Percentiles rank a stretch among this genome's conserved stretches.
phyloP scores from a whole-genome alignment of 2,329 filamentous ascomycete genomes.

The Knoxdaviesia proteae region DNA sequence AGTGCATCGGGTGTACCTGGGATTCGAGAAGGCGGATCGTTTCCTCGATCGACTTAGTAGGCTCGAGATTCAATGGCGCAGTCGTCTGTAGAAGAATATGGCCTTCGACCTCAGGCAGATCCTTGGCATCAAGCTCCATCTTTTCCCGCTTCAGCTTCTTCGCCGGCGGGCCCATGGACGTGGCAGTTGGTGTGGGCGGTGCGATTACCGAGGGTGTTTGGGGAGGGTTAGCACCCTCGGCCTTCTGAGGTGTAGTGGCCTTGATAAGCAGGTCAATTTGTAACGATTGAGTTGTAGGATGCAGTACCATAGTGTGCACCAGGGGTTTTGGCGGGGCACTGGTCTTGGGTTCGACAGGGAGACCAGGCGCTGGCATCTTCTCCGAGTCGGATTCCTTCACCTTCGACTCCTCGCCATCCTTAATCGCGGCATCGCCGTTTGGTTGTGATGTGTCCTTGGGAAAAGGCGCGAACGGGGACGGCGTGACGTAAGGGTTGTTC shows the following conservation, averaged over 20 bases:
- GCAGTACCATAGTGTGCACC: constrained; percentile 61
- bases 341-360: constrained; percentile 16
- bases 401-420: constrained; percentile 14
- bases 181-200: constrained; percentile 39
- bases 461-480: constrained; percentile 66
- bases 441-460: constrained; percentile 33
- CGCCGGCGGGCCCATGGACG: constrained; percentile 35
- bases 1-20: constrained; percentile 58
- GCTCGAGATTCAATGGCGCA: constrained; percentile 56
- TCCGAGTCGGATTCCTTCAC: constrained; percentile 30
- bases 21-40: constrained; percentile 51
- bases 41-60: constrained; percentile 47
- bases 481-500: constrained; percentile 74
- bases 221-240: constrained; percentile 4
- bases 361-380: constrained; percentile 30
- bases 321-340: constrained; percentile 35
- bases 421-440: constrained; percentile 7
- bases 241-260: constrained; percentile 43
- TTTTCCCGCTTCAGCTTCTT: constrained; percentile 50
- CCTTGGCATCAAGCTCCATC: constrained; percentile 56
- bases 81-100: constrained; percentile 54
- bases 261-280: constrained; percentile 60
- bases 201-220: constrained; percentile 28
- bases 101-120: constrained; percentile 56
- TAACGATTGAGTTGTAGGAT: constrained; percentile 58